These are phyloP conservation scores for Colletotrichum aenigma DNA, from an alignment of 2,329 filamentous ascomycete genomes.

Conservation along the genomic window DNA sequence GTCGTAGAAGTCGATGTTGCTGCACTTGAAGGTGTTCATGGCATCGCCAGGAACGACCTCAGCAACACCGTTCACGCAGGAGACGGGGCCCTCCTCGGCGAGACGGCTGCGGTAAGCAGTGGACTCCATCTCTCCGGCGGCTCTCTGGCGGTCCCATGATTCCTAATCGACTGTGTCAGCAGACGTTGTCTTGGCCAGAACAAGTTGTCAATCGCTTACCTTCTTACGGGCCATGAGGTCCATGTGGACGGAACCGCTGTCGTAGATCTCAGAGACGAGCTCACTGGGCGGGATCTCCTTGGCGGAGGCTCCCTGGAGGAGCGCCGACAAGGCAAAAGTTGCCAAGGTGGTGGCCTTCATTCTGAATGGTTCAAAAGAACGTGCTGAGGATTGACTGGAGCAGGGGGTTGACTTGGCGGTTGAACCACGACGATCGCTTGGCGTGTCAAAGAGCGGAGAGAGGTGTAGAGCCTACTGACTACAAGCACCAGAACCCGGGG, in stretches of 20 bases:
- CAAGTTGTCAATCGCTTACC: neutral
- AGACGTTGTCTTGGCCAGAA: neutral
- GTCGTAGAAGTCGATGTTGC: slow-evolving; percentile 44
- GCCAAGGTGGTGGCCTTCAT: slow-evolving; percentile 18
- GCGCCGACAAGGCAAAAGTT: slow-evolving; percentile 11
- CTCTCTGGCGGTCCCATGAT: slow-evolving; percentile 18
- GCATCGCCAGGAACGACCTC: slow-evolving; percentile 19
- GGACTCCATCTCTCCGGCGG: slow-evolving; percentile 18
- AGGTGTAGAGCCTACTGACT: neutral
- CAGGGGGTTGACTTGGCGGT: neutral
- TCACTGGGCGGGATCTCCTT: slow-evolving; percentile 24
- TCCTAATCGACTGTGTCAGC: neutral
- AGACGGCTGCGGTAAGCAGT: slow-evolving; percentile 13
- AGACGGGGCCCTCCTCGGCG: slow-evolving; percentile 14
- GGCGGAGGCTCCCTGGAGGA: slow-evolving; percentile 16
- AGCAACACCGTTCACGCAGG: slow-evolving; percentile 20
- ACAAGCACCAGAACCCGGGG: neutral
- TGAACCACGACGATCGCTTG: slow-evolving; percentile 4
- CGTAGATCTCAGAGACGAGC: slow-evolving; percentile 21
- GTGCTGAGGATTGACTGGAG: neutral
- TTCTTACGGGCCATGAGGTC: slow-evolving; percentile 24
- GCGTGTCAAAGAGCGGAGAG: neutral
- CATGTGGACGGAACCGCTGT: slow-evolving; percentile 22
- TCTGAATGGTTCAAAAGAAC: neutral
- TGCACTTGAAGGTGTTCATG: slow-evolving; percentile 23